phyloP scores from a whole-genome alignment of 208 protist genomes.

The Trypanosoma cruzi region DNA sequence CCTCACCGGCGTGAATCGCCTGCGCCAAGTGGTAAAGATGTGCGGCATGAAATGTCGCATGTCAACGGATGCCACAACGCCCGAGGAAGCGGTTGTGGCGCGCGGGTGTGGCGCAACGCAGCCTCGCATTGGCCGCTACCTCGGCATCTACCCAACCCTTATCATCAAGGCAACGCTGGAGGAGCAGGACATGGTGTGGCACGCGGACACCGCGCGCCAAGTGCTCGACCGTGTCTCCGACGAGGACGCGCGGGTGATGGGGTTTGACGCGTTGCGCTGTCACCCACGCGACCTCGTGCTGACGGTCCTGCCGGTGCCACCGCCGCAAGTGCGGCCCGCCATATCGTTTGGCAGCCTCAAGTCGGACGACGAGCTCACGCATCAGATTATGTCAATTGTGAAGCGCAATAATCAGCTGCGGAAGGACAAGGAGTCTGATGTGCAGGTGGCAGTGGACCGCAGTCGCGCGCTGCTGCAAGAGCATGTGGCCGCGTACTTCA shows the following conservation, averaged over 20 bases:
- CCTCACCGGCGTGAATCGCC: conserved; percentile 65
- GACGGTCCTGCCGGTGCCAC: conserved; percentile 96
- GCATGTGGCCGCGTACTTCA: conserved; percentile 97
- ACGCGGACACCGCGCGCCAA: conserved; percentile 75
- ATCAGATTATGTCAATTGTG: conserved; percentile 98
- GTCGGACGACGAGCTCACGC: conserved; percentile 98
- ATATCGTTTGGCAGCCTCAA: conserved; percentile 89
- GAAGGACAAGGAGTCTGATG: conserved; percentile 88
- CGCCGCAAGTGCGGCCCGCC: conserved; percentile 97
- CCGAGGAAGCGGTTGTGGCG: conserved; percentile 33
- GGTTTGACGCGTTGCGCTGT: conserved; percentile 74
- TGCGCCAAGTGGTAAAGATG: conserved; percentile 78
- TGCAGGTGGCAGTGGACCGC: conserved; percentile 88
- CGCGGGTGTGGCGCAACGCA: conserved; percentile 83
- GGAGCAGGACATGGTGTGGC: conserved; percentile 73
- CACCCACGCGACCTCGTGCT: conserved; percentile 94
- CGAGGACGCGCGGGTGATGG: conserved; percentile 63
- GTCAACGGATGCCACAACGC: conserved; percentile 33
- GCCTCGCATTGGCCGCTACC: conserved; percentile 79
- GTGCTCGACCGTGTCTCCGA: conserved; percentile 79
- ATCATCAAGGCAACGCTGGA: conserved; percentile 71
- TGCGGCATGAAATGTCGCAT: conserved; percentile 70
- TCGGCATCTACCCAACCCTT: conserved; percentile 73
- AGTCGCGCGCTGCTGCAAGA: conserved; percentile 95
- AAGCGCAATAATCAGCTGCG: conserved; percentile 95